A percentile compares a stretch with the other conserved stretches of the same genome.
These are phyloP conservation scores for Phanerochaete sordida DNA, from an alignment of 768 basidiomycete genomes.

Conservation along the genomic window DNA sequence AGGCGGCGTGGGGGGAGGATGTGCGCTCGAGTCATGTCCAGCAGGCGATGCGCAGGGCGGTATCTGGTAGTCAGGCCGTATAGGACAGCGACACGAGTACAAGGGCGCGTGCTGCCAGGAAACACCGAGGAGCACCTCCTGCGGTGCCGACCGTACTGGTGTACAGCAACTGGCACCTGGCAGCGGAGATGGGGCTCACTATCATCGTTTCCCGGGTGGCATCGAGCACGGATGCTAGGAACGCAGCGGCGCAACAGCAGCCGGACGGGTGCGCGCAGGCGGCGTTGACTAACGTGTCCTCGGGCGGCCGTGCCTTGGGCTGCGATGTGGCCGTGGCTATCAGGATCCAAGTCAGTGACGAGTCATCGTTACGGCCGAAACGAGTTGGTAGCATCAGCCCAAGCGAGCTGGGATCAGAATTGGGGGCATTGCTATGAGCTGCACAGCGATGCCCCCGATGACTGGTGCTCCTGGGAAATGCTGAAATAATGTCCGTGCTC, in stretches of 20 bases:
- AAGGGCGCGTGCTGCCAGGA: neutral
- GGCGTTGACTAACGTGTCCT: neutral
- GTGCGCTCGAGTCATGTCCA: neutral
- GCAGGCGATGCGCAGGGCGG: constrained; percentile 1
- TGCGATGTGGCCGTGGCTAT: neutral
- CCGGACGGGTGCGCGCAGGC: neutral
- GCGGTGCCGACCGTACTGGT: neutral
- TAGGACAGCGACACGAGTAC: neutral
- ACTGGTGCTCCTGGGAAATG: neutral
- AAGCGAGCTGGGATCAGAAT: neutral
- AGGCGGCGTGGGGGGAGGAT: neutral
- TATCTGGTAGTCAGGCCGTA: constrained; percentile 3
- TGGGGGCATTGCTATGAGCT: neutral
- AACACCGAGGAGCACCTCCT: neutral
- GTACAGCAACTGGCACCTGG: constrained; percentile 1
- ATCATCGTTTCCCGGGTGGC: neutral
- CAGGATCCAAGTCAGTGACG: constrained; percentile 2
- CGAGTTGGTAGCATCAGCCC: neutral
- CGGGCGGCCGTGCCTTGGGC: neutral
- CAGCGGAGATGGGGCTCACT: neutral
- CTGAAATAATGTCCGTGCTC: neutral
- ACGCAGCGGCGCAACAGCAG: neutral
- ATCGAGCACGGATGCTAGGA: neutral
- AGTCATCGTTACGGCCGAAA: neutral
- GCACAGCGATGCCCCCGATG: neutral